Base-by-base conservation (phyloP, 192 early-diverging fungal genomes). In the Lobosporangium transversale region DNA sequence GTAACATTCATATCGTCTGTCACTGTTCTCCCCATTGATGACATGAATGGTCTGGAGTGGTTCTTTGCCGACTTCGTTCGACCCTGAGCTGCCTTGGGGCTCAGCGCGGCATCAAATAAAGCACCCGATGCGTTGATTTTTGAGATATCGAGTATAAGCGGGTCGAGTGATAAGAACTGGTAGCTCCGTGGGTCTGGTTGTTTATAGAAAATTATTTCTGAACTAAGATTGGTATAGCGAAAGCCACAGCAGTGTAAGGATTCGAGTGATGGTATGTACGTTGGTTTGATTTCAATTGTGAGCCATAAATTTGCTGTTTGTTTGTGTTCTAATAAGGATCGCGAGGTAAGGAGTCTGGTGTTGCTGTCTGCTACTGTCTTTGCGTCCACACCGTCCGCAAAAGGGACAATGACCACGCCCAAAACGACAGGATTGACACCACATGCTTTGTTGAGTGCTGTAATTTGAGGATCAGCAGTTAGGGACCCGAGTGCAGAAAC, bases 101-200 rank as follows among this genome's bases (percentile, higher is more conserved):
- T 76, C 35, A 70, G 40, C 23, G 80, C 66, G 6, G 70, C 70
- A 33, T 79, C 71, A 56, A 76, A 60, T 14, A 73, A 54, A 21
- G 63, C 51, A n/a, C 68, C 69, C 20, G 55, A 60, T 2, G 59
- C 43, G 56, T 75, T 81, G 42, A 80, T 61, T 15, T 74, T 58
- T 4, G 89, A 87, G 3, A 93, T 83, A 62, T 93, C 92, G 3
- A 93, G 65, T 17, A 84, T 80, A 10, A 93, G 66, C 2, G 92
- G 89, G 20, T 90, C 84, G 1, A 89, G 76, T 17, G 89, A 90
- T 15, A 89, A 70, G 59, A 90, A 93, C 52, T 93, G 92, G 24
- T 90, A 80, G 18, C 67, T 73, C 15, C 73, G 63, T 9, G 87
- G 85, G 42, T 88, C 86, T 1, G 87, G 87, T 43, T 86, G 87